Base-by-base conservation (phyloP, 805 yeast genomes). In the Metschnikowia gruessii region DNA sequence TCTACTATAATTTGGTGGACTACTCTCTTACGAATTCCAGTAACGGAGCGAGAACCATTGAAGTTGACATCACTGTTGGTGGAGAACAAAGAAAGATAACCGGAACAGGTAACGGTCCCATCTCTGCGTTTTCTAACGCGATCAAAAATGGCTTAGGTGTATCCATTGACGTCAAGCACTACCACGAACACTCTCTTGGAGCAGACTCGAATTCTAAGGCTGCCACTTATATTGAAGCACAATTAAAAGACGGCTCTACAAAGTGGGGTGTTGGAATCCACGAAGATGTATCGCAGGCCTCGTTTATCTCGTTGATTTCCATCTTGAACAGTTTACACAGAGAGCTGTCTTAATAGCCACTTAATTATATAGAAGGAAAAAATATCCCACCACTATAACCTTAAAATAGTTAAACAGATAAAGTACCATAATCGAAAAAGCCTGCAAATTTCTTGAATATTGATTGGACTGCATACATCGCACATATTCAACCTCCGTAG, bases 261-360 rank as follows among this genome's bases (percentile, higher is more conserved):
- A 65, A 65, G 58, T 91, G 97, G 96, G 97, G 97, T 69, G 91
- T 91, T 49, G 97, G 96, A 61, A 81, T 89, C 51, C 84, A 88
- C 63, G 92, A 83, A 67, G 96, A 91, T 68, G 94, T 87, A 45
- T 84, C 95, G 21, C 85, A 83, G 60, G 94, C 97, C 40, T 83
- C 95, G 5, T 79, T 87, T 58, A 76, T 78, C 56, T 80, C 92
- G 13, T 74, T 85, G 51, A 61, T 83, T 36, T 81, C 91, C 16
- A 75, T 85, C 47, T 71, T 85, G 42, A 86, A 86, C 59, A 68
- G 69, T 40, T 63, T 78, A 49, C 56, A 55, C 30, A 53, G 46
- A 18, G 50, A 45, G n/a, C n/a, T n/a, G n/a, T n/a, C n/a, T n/a
- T n/a, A n/a, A n/a, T n/a, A n/a, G n/a, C n/a, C n/a, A n/a, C n/a